phyloP scores from a whole-genome alignment of 108 stramenopile genomes.

The Parietichytrium sp. region DNA sequence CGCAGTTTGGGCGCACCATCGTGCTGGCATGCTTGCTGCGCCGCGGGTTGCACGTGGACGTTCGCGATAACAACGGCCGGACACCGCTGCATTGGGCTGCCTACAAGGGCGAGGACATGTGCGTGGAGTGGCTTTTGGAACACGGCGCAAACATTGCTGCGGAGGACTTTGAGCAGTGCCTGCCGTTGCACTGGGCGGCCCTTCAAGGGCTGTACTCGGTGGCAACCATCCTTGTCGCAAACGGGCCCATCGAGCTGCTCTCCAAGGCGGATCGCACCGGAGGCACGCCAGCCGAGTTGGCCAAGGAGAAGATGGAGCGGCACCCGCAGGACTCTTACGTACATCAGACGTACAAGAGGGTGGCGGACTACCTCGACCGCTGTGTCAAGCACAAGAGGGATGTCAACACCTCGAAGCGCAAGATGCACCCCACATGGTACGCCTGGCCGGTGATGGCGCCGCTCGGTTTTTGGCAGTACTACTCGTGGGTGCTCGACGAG shows the following conservation, averaged over 20 bases:
- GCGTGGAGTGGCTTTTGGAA: constrained; percentile 21
- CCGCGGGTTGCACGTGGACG: constrained; percentile 14
- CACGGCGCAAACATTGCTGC: not conserved
- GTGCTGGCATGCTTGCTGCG: constrained; percentile 13
- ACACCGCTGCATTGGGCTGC: constrained; percentile 40
- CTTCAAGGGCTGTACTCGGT: not conserved
- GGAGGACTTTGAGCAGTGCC: constrained; percentile 25
- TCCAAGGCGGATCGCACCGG: not conserved
- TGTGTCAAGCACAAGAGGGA: constrained; percentile 12
- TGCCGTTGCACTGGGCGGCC: constrained; percentile 29
- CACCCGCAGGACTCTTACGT: not conserved
- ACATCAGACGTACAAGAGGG: constrained; percentile 10
- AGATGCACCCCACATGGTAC: constrained; percentile 24
- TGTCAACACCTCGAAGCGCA: no score
- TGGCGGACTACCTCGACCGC: constrained; percentile 22
- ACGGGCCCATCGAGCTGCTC: not conserved
- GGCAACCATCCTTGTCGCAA: not conserved
- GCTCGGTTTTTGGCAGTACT: constrained; percentile 36
- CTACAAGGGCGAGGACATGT: constrained; percentile 33
- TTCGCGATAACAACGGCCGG: constrained; percentile 24
- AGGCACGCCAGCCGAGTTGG: constrained; percentile 10
- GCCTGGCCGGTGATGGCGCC: constrained; percentile 12
- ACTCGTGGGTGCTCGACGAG: not conserved
- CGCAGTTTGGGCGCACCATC: constrained; percentile 28
- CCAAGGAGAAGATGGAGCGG: not conserved